Evolutionary conservation across 768 basidiomycete genomes (phyloP).

Genomic region (Lactifluus rugatus): DNA sequence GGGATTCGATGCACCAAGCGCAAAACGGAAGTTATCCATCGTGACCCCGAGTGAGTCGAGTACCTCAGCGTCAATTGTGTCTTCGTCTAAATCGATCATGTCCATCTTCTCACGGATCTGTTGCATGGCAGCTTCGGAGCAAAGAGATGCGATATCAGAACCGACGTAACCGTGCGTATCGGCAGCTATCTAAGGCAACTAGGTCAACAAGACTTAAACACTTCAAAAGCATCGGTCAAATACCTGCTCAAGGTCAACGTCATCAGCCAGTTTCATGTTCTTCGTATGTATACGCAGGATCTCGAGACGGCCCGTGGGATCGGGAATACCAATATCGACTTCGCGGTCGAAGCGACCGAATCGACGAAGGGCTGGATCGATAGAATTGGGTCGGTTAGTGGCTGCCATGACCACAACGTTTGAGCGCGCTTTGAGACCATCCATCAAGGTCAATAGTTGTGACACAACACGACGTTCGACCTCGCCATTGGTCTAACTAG

Average conservation of each 20-base stretch:
- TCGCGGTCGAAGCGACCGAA: constrained; percentile 99
- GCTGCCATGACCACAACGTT: constrained; percentile 99
- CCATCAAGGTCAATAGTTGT: constrained; percentile 97
- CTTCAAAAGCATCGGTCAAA: constrained; percentile 1
- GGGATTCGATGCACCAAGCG: constrained; percentile 93
- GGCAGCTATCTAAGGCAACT: constrained; percentile 69
- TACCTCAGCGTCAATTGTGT: constrained; percentile 98
- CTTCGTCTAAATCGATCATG: constrained; percentile 88
- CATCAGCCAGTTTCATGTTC: constrained; percentile 98
- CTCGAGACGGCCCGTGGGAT: constrained; percentile 97
- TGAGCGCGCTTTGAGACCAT: constrained; percentile 95
- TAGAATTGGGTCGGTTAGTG: constrained; percentile 97
- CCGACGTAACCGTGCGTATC: constrained; percentile 99
- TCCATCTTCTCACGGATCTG: constrained; percentile 99
- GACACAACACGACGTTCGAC: constrained; percentile 99
- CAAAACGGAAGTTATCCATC: constrained; percentile 99
- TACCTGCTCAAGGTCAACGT: constrained; percentile 95
- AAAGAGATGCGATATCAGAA: constrained; percentile 93
- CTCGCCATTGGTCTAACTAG: constrained; percentile 86
- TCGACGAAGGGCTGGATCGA: constrained; percentile 96
- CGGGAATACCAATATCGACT: constrained; percentile 98
- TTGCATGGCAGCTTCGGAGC: constrained; percentile 99
- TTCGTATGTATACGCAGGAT: constrained; percentile 99
- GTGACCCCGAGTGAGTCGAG: constrained; percentile 98
- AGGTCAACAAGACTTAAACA: constrained; percentile 9